Percentiles rank a stretch among this genome's conserved stretches.
These are phyloP conservation scores for Hamigera avellanea DNA, from an alignment of 495 filamentous ascomycete genomes.

Conservation along the genomic window DNA sequence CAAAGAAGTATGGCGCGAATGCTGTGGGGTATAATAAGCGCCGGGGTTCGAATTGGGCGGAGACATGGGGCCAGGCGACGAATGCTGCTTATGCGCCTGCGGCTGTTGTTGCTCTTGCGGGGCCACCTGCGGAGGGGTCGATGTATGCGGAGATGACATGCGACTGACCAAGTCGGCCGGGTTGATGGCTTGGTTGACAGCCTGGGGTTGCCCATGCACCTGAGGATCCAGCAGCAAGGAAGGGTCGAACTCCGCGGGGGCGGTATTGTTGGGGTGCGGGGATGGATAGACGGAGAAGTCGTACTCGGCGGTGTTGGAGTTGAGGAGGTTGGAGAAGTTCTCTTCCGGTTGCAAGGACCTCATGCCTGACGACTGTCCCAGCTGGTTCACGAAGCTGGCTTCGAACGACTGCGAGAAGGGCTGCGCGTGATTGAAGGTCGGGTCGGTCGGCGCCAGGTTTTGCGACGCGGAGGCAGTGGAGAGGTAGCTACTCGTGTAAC, in stretches of 20 bases:
- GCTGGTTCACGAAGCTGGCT: constrained; percentile 21
- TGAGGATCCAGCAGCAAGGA: constrained; percentile 36
- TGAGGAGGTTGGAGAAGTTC: constrained; percentile 29
- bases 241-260: constrained; percentile 20
- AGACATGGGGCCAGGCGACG: constrained; percentile 41
- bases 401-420: constrained; percentile 31
- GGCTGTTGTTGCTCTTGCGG: constrained; percentile 46
- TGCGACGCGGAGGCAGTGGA: constrained; percentile 14
- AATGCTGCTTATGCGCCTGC: constrained; percentile 33
- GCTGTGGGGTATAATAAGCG: constrained; percentile 42
- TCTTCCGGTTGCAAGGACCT: constrained; percentile 20
- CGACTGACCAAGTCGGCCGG: constrained; percentile 59
- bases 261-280: constrained; percentile 20
- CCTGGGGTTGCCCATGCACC: constrained; percentile 23
- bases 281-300: constrained; percentile 31
- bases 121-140: constrained; percentile 60
- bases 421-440: constrained; percentile 21
- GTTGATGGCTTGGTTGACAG: constrained; percentile 38
- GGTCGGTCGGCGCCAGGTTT: constrained; percentile 16
- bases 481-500: constrained; percentile 21
- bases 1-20: constrained; percentile 72
- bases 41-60: constrained; percentile 40
- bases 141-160: constrained; percentile 56
- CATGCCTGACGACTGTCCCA: constrained; percentile 18
- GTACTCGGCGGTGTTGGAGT: constrained; percentile 22